These are phyloP conservation scores for Mycoemilia scoparia DNA, from an alignment of 192 early-diverging fungal species.

Conservation along the genomic window DNA sequence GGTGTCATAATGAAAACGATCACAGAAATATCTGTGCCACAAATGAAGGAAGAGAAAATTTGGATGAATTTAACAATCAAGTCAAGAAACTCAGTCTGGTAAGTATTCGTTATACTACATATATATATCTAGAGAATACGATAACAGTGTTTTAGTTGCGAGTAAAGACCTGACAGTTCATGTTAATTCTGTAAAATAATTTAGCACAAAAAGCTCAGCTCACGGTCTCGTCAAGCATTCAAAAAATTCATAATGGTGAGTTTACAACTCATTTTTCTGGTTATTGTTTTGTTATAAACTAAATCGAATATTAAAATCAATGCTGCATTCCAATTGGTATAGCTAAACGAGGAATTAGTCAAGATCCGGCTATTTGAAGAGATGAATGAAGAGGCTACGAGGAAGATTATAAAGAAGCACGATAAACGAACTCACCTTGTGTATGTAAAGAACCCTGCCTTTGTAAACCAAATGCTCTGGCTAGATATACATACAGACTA, in stretches of 20 bases:
- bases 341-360: slow-evolving; percentile 52
- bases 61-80: slow-evolving; percentile 30
- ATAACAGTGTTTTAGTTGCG: too few species aligned
- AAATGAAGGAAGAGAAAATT: slow-evolving; percentile 39
- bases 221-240: background rate
- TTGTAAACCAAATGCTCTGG: too few species aligned
- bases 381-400: slow-evolving; percentile 57
- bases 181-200: too few species aligned
- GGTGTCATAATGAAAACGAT: slow-evolving; percentile 41
- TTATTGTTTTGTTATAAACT: slow-evolving; percentile 3
- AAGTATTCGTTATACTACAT: too few species aligned
- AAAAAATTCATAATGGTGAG: background rate
- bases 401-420: slow-evolving; percentile 80
- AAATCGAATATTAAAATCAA: slow-evolving; percentile 1
- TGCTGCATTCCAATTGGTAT: slow-evolving; percentile 32
- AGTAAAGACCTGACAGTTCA: too few species aligned
- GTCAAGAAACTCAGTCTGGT: slow-evolving; percentile 18
- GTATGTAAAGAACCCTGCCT: too few species aligned
- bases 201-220: background rate
- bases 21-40: slow-evolving; percentile 32
- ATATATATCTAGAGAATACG: too few species aligned
- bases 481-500: too few species aligned
- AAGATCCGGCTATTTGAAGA: slow-evolving; percentile 50
- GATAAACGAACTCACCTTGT: slow-evolving; percentile 62
- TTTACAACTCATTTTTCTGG: background rate